A percentile compares a stretch with the other conserved stretches of the same genome.
phyloP scores from a whole-genome alignment of 345 rosid species.

The Schrenkiella parvula region DNA sequence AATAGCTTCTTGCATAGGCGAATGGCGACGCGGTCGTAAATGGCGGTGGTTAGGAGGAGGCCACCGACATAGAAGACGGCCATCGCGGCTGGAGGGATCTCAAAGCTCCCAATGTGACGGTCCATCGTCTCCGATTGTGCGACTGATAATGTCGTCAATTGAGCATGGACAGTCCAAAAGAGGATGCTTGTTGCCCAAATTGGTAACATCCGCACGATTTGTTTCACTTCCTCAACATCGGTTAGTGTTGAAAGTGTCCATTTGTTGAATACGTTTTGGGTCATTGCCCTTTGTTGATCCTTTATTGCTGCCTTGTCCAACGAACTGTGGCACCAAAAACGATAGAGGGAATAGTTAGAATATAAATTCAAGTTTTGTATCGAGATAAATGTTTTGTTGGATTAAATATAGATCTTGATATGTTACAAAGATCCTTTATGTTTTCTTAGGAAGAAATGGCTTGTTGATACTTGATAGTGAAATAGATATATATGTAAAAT shows the following conservation, averaged over 20 bases:
- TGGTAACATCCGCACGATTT: constrained; percentile 82
- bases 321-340: constrained; percentile 49
- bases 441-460: background rate
- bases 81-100: constrained; percentile 73
- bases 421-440: background rate
- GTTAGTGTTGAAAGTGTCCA: constrained; percentile 82
- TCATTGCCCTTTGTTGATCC: constrained; percentile 31
- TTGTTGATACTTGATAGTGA: background rate
- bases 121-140: constrained; percentile 89
- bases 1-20: constrained; percentile 50
- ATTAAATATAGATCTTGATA: background rate
- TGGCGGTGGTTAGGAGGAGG: constrained; percentile 77
- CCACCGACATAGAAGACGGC: constrained; percentile 79
- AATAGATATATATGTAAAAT: background rate
- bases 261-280: constrained; percentile 38
- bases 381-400: background rate
- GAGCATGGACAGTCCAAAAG: constrained; percentile 97
- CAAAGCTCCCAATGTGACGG: constrained; percentile 81
- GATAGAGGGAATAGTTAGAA: background rate
- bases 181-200: constrained; percentile 87
- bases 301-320: constrained; percentile 82
- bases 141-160: constrained; percentile 88
- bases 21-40: constrained; percentile 63
- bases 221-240: constrained; percentile 92
- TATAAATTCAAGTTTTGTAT: background rate